Base-by-base conservation (phyloP, 768 basidiomycete species). In the Hortiboletus campestris region DNA sequence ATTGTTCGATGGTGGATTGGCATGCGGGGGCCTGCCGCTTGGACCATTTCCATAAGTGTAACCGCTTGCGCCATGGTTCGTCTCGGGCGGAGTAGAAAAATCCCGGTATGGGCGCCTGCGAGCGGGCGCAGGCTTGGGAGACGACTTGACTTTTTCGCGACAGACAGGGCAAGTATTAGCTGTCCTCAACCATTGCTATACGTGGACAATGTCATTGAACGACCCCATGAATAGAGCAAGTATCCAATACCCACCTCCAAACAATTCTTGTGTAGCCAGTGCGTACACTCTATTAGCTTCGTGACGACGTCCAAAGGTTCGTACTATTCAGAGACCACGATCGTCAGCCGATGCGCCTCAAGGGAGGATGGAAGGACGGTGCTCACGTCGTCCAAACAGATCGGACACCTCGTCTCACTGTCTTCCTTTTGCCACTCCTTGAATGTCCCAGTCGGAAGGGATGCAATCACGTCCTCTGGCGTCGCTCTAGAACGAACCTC, bases 101-200 rank as follows among this genome's bases (percentile, higher is more conserved):
- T 58, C 58, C 31, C 61, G 61, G 9, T 40, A 22, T 3, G 51
- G 59, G 28, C 69, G 57, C 40, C 61, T 62, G 12, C 68, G 63
- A 0, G 59, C 56, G 2, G 67, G 60, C 5, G 57, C 57, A 14
- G 66, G 64, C 34, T 66, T 67, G 31, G 64, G 62, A 2, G 63
- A 60, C 13, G 61, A 14, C 45, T 63, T 66, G 57, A 90, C 85
- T 28, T 78, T 72, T 61, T 84, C 81, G 40, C 90, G 85, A 68
- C 90, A 93, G 2, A 92, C 87, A 14, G 90, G 91, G 59, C 91
- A 93, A 0, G 89, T 91, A 48, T 77, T 83, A 6, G 89, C 88
- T 4, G 80, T 78, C 59, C 80, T 80, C 22, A 93, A 78, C 91
- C 91, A 93, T 87, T 90, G 85, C 86, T 91, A 56, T 13, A 60